Base-by-base conservation (phyloP, 345 rosid species). In the Draba incana region DNA sequence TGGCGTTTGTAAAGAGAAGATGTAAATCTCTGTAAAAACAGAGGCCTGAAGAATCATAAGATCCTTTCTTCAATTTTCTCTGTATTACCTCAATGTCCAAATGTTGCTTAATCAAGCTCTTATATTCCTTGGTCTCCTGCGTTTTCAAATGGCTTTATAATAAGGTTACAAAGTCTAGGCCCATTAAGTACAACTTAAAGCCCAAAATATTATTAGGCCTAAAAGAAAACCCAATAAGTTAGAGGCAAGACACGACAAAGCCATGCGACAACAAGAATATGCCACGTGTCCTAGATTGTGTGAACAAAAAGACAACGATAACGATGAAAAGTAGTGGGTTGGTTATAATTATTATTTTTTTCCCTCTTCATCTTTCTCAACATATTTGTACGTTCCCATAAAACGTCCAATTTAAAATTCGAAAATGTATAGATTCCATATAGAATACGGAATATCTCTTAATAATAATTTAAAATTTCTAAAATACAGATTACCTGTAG, bases 1-100 rank as follows among this genome's bases (percentile, higher is more conserved):
- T 55, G 53, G 81, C 84, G 68, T 89, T 89, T 69, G 79, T 80
- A 79, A 87, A 79, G 72, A 89, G 86, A 75, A 87, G 91, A 51
- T 82, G 76, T 6, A 89, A 71, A 68, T 89, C 96, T 43, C 89
- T 82, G 72, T 83, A 83, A 72, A 87, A 84, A 4, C 47, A 9
- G 54, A 81, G 75, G 27, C 68, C 46, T 39, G 75, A 74, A 33
- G 86, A 72, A 30, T 82, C 69, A 64, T 85, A 87, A 4, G 24
- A 75, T 38, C 88, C 85, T 72, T 82, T 71, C 50, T 75, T 82
- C 33, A 89, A 15, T 68, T 68, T 84, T 9, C 78, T 55, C 33
- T 82, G 80, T 55, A 89, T 79, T 4, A 83, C 81, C 49, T 83
- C 83, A 9, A 89, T 46, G 57, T 89, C 96, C 81, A 85, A 60